Evolutionary conservation across 768 basidiomycete genomes (phyloP).

Genomic region (Russula virescens): DNA sequence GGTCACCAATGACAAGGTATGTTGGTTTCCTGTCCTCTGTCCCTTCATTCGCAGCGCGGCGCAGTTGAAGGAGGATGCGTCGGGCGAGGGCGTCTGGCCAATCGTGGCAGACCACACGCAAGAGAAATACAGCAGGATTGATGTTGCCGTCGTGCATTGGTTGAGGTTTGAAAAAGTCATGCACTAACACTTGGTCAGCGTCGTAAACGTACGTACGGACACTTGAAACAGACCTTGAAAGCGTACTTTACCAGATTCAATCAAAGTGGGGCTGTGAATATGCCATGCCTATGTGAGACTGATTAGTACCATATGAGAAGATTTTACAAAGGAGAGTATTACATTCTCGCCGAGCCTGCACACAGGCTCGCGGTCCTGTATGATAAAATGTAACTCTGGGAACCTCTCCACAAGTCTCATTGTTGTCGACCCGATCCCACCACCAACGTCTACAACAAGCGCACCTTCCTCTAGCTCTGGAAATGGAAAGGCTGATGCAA

Average conservation of each 20-base stretch:
- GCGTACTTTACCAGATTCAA: constrained; percentile 22
- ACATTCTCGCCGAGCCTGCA: constrained; percentile 43
- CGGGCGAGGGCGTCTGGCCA: constrained; percentile 58
- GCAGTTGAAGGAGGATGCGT: constrained; percentile 42
- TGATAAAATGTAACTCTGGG: constrained; percentile 42
- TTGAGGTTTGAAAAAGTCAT: constrained; percentile 74
- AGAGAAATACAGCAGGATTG: constrained; percentile 57
- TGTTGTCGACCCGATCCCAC: constrained; percentile 55
- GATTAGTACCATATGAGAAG: not conserved
- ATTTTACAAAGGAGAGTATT: constrained; percentile 1
- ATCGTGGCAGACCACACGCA: constrained; percentile 71
- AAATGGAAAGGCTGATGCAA: constrained; percentile 52
- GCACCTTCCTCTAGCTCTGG: constrained; percentile 42
- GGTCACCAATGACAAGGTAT: constrained; percentile 64
- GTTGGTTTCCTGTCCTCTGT: constrained; percentile 34
- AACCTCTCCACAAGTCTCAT: constrained; percentile 41
- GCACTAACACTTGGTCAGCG: constrained; percentile 36
- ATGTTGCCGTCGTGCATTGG: constrained; percentile 20
- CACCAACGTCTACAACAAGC: constrained; percentile 62
- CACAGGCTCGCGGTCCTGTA: constrained; percentile 56
- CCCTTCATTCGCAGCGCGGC: constrained; percentile 32
- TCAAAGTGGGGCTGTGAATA: constrained; percentile 21
- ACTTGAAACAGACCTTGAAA: constrained; percentile 22
- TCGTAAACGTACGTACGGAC: not conserved
- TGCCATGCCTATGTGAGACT: constrained; percentile 20